Percentiles rank a stretch among this genome's conserved stretches.
These are phyloP conservation scores for Yarrowia sp. DNA, from an alignment of 805 yeast genomes.

Conservation along the genomic window DNA sequence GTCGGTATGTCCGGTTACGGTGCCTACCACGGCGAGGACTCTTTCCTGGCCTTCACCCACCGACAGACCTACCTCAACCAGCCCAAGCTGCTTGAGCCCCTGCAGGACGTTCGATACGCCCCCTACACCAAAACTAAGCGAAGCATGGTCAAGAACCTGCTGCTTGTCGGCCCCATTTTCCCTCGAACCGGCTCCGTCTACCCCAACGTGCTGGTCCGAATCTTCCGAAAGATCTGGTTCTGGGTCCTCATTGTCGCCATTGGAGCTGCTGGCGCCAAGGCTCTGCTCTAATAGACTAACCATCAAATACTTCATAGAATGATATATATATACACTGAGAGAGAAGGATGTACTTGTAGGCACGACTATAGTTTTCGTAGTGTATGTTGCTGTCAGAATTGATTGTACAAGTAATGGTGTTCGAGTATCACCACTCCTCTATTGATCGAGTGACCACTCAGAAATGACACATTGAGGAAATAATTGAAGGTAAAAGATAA, in stretches of 20 bases:
- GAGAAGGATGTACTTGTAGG: too few relatives aligned
- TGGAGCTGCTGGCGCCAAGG: constrained; percentile 37
- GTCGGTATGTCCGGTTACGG: constrained; percentile 84
- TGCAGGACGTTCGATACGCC: constrained; percentile 67
- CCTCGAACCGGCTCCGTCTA: constrained; percentile 38
- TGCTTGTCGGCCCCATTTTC: constrained; percentile 33
- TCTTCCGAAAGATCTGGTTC: constrained; percentile 37
- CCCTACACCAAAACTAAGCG: constrained; percentile 57
- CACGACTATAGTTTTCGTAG: too few relatives aligned
- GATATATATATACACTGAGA: not conserved
- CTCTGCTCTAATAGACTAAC: constrained; percentile 19
- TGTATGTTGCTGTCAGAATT: too few relatives aligned
- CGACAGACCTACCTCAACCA: constrained; percentile 70
- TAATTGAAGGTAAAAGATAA: too few relatives aligned
- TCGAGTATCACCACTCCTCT: too few relatives aligned
- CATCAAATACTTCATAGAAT: not conserved
- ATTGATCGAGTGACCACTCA: too few relatives aligned
- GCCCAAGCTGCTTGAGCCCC: constrained; percentile 66
- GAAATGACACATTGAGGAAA: too few relatives aligned
- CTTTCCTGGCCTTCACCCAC: constrained; percentile 74
- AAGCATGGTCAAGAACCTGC: constrained; percentile 28
- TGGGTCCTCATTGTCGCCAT: constrained; percentile 32
- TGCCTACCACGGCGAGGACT: constrained; percentile 74
- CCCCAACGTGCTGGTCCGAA: constrained; percentile 35
- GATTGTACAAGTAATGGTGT: too few relatives aligned